A percentile compares a stretch with the other conserved stretches of the same genome.
phyloP scores from a whole-genome alignment of 1,284 basidiomycete genomes.

The Trichosporon faecale region DNA sequence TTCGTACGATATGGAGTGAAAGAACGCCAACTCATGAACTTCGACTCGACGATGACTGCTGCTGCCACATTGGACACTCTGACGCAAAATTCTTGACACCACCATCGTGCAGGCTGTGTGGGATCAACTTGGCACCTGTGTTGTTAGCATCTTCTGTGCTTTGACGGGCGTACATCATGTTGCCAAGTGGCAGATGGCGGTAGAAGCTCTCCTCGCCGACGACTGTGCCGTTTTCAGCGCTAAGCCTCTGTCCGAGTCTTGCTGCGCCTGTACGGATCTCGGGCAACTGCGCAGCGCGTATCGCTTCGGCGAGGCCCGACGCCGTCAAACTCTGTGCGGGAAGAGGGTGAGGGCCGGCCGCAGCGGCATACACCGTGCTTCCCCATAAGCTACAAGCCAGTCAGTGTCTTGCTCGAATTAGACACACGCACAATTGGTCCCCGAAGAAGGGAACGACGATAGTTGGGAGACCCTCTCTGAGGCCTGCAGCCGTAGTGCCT shows the following conservation, averaged over 20 bases:
- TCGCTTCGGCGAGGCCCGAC: constrained; percentile 59
- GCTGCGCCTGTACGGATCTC: constrained; percentile 56
- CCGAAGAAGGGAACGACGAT: constrained; percentile 69
- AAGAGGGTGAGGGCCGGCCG: constrained; percentile 63
- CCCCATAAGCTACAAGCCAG: constrained; percentile 53
- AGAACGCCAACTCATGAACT: constrained; percentile 53
- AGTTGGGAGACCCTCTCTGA: constrained; percentile 64
- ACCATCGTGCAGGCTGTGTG: constrained; percentile 59
- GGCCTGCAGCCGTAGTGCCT: constrained; percentile 63
- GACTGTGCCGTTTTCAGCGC: constrained; percentile 58
- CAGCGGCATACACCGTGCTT: constrained; percentile 62
- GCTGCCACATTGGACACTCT: constrained; percentile 60
- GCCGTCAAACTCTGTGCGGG: constrained; percentile 58
- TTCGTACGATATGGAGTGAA: constrained; percentile 58
- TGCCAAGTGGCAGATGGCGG: constrained; percentile 60
- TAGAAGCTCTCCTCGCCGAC: constrained; percentile 61
- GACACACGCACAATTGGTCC: constrained; percentile 57
- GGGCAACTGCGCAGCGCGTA: constrained; percentile 57
- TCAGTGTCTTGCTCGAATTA: constrained; percentile 52
- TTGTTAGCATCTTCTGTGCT: not conserved
- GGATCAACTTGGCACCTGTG: constrained; percentile 60
- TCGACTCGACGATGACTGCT: constrained; percentile 56
- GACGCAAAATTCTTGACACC: constrained; percentile 58
- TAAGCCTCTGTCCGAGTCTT: constrained; percentile 58
- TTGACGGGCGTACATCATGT: constrained; percentile 58